Evolutionary conservation across 2,329 filamentous ascomycete genomes (phyloP).

Genomic region (Coniochaeta hoffmannii): DNA sequence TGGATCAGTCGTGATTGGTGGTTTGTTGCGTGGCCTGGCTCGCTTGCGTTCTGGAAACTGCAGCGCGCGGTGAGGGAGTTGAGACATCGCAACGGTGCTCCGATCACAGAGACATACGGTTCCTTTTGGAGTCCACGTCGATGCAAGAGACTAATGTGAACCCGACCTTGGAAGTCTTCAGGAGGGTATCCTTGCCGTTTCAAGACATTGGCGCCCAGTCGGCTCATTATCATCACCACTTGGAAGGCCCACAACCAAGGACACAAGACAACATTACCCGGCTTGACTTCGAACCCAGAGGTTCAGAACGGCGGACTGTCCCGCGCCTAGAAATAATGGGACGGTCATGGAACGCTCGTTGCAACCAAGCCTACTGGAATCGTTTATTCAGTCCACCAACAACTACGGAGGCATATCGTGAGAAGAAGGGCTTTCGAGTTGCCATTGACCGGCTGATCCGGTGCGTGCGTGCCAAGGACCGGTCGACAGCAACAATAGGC

Average conservation of each 20-base stretch:
- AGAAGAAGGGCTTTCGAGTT: neutral
- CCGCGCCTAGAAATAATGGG: neutral
- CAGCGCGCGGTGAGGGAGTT: neutral
- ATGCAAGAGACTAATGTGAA: neutral
- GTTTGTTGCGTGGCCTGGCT: neutral
- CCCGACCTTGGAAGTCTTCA: neutral
- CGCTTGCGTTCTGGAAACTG: neutral
- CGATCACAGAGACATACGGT: neutral
- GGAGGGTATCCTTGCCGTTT: neutral
- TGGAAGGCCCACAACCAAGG: slow-evolving; percentile 1
- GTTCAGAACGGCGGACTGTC: neutral
- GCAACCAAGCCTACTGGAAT: neutral
- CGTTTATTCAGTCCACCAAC: neutral
- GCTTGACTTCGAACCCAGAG: neutral
- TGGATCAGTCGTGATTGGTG: neutral
- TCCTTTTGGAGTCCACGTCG: neutral
- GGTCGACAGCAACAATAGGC: neutral
- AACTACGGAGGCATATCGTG: too few species aligned
- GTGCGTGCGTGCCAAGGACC: neutral
- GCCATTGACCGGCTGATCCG: neutral
- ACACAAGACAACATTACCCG: neutral
- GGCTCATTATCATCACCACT: neutral
- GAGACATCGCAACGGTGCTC: neutral
- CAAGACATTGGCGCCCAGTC: neutral
- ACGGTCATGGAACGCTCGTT: neutral